A percentile compares a stretch with the other conserved stretches of the same genome.
These are phyloP conservation scores for Aspergillus avenaceus DNA, from an alignment of 495 filamentous ascomycete species.

Conservation along the genomic window DNA sequence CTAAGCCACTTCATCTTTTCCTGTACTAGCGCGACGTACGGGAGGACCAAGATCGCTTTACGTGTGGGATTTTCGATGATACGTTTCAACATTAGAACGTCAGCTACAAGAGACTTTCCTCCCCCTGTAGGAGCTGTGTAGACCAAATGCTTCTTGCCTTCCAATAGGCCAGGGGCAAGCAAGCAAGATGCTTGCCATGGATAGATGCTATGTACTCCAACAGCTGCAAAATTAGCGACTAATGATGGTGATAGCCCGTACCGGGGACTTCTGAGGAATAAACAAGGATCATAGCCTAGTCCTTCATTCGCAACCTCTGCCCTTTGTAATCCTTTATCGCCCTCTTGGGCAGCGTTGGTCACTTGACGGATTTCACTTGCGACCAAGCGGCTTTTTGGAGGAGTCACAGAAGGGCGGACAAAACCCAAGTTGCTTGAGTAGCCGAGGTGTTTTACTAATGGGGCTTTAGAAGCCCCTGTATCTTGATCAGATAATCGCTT, in stretches of 20 bases:
- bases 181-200: constrained; percentile 83
- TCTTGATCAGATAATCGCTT: constrained; percentile 33
- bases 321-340: neutral
- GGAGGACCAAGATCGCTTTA: constrained; percentile 75
- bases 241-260: constrained; percentile 62
- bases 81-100: constrained; percentile 69
- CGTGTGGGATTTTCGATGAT: constrained; percentile 60
- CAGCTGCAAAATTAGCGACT: constrained; percentile 58
- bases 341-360: constrained; percentile 10
- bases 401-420: constrained; percentile 15
- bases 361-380: constrained; percentile 36
- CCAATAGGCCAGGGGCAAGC: constrained; percentile 60
- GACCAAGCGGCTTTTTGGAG: constrained; percentile 27
- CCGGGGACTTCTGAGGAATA: constrained; percentile 57
- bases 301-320: constrained; percentile 35
- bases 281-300: constrained; percentile 51
- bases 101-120: constrained; percentile 75
- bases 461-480: constrained; percentile 4
- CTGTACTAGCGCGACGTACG: constrained; percentile 79
- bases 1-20: constrained; percentile 78
- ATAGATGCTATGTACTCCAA: constrained; percentile 69
- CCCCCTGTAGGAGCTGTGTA: constrained; percentile 85
- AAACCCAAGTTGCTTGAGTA: constrained; percentile 7
- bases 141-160: constrained; percentile 65
- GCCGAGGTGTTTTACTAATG: constrained; percentile 9